Conservation (phyloP, 2,329 filamentous ascomycete genomes). For the Sporothrix variecibatus region DNA sequence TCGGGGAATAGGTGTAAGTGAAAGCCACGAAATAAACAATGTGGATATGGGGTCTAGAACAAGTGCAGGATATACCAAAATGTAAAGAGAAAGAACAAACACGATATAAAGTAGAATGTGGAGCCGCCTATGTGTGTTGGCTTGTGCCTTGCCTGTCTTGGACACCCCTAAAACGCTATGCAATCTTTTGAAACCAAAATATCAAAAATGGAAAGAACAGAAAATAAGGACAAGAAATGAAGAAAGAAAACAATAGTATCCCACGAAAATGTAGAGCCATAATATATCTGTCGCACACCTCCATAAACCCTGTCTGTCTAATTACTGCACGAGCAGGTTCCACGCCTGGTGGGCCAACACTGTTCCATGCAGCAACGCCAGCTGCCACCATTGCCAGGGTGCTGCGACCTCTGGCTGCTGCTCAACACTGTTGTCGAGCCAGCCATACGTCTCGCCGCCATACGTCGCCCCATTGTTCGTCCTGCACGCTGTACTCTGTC, state of each 20-base stretch:
- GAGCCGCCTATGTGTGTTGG: background rate
- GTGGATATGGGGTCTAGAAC: background rate
- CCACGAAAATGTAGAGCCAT: background rate
- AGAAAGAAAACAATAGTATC: background rate
- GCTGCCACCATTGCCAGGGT: conserved; percentile 30
- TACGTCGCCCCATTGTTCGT: background rate
- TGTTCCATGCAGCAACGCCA: conserved; percentile 28
- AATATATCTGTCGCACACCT: background rate
- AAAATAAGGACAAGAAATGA: background rate
- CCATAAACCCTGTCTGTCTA: background rate
- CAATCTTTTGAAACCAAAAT: conserved; percentile 2
- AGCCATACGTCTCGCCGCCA: background rate
- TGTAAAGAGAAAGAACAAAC: background rate
- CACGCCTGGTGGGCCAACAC: conserved; percentile 28
- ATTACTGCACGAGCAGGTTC: conserved; percentile 20
- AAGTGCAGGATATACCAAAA: background rate
- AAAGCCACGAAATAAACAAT: background rate
- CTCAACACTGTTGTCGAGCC: background rate
- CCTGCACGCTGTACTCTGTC: background rate
- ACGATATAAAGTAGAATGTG: background rate
- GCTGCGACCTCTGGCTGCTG: background rate
- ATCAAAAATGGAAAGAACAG: background rate
- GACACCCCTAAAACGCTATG: conserved; percentile 18
- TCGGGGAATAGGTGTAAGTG: background rate
- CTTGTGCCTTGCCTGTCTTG: background rate